Evolutionary conservation across 2,329 filamentous ascomycete species (phyloP), one percentile per base, ranked within the genome.

Genomic region (Pestalotiopsis fici): DNA sequence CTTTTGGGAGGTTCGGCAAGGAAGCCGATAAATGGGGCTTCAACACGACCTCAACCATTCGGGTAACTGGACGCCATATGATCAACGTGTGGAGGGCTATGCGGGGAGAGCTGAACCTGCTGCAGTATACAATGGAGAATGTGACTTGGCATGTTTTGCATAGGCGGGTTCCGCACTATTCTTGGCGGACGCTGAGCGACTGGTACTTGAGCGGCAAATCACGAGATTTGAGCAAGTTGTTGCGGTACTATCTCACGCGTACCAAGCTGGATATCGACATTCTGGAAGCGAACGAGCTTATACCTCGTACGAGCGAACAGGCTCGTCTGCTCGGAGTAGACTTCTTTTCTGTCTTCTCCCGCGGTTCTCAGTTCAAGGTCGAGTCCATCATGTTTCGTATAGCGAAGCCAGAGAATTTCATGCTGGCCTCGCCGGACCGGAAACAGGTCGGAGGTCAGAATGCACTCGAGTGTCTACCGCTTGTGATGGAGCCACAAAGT

Each of bases 341-440:
- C 79, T 99, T 99, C 82, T 97, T 95, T 78, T 97, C 95, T 0
- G 96, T 99, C 65, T 96, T 98, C 75, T 95, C 93, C 5, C 88
- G 96, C 65, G 96, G 96, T 18, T 98, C 95, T 0, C 96, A 99
- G 76, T 98, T 97, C 86, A 99, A 99, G 78, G 96, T 99, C 54
- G 96, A 99, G 80, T 98, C 95, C 1, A 90, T 98, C 73, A 98
- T 99, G 96, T 98, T 98, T 75, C 90, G 96, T 56, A 98, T 99
- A 72, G 95, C 96, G 56, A 99, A 99, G 77, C 95, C 96, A 0
- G 96, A 99, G 78, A 97, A 96, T 73, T 97, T 96, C 74, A 84
- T 98, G 7, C 85, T 99, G 0, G 88, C 97, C 1, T 98, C 95
- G 6, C 96, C 96, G 0, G 97, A 91, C 77, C 88, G 91, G 70